Evolutionary conservation across 768 basidiomycete genomes (phyloP), one percentile per base, ranked within the genome.

Genomic region (Tulasnella sp.): DNA sequence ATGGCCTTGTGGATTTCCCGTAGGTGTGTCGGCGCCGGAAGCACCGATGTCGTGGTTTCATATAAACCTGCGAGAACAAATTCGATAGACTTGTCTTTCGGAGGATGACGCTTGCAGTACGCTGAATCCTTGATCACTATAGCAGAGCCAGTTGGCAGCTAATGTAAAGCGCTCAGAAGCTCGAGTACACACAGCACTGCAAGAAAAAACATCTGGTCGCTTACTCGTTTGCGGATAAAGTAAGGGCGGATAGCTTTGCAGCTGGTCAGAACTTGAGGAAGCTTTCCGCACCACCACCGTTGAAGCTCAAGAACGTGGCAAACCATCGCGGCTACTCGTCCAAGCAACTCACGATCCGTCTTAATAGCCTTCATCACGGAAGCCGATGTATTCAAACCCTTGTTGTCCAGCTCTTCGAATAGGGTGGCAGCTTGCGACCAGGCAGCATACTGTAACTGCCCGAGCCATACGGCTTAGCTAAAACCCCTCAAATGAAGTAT

Each of bases 341-440:
- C 54, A 14, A 54, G 54, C 24, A 54, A 24, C 6, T 54, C 24
- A 14, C 54, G 24, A 34, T 73, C 72, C 4, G 18, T 44, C 58
- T 64, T 78, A 42, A 37, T 60, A 9, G 34, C 77, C 11, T 42
- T 50, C 31, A 58, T 40, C 0, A 78, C 28, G 11, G 64, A 48
- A n/a, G 77, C 4, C 6, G 77, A 42, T 6, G 54, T 78, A 16
- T 14, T 42, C 9, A 40, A 24, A 28, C 77, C 77, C 50, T 31
- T 50, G 1, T 9, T 12, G 1, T 50, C 77, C 5, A 78, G 28
- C 5, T 78, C 54, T 58, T 78, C 60, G 28, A 78, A 78, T 22
- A 78, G 11, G 4, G 8, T 41, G 7, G 77, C 50, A 7, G 77
- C 77, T 34, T 64, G 77, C 7, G 34, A 78, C 77, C 77, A 78